Percentiles rank a stretch among this genome's conserved stretches.
phyloP scores from a whole-genome alignment of 495 filamentous ascomycete species.

The Clohesyomyces aquaticus region DNA sequence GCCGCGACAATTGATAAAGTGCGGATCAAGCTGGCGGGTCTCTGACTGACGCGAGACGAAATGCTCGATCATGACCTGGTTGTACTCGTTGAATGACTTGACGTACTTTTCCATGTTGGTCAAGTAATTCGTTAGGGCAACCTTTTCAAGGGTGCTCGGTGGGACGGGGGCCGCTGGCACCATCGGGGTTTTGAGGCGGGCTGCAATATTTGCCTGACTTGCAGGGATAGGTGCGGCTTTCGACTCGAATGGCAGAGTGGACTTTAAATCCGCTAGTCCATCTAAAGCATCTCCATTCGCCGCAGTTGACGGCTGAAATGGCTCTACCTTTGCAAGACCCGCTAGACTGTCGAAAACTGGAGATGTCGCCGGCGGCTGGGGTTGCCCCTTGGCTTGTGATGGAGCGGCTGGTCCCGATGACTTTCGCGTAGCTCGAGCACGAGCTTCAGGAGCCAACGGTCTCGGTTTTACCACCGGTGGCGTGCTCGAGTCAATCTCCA shows the following conservation, averaged over 20 bases:
- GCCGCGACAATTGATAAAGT: conserved; percentile 62
- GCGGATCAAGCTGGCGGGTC: conserved; percentile 30
- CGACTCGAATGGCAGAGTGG: conserved; percentile 74
- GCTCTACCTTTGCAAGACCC: conserved; percentile 53
- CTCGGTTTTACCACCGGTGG: conserved; percentile 17
- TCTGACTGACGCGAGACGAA: conserved; percentile 64
- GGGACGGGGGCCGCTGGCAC: conserved; percentile 60
- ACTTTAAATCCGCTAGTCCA: conserved; percentile 67
- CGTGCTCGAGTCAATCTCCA: conserved; percentile 48
- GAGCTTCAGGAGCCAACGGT: neutral
- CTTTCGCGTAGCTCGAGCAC: neutral
- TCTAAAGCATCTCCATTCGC: conserved; percentile 55
- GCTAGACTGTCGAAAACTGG: conserved; percentile 16
- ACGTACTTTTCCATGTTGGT: conserved; percentile 69
- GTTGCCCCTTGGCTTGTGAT: neutral
- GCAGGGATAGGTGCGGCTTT: conserved; percentile 56
- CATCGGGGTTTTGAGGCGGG: conserved; percentile 60
- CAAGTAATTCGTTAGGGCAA: conserved; percentile 62
- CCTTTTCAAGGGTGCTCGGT: conserved; percentile 46
- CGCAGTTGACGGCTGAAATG: conserved; percentile 57
- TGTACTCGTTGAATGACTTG: conserved; percentile 68
- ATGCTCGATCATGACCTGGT: conserved; percentile 66
- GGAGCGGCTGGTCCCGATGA: conserved; percentile 2
- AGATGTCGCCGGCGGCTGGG: conserved; percentile 1
- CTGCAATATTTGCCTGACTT: conserved; percentile 44